Evolutionary conservation across 2,329 filamentous ascomycete species (phyloP), one percentile per base, ranked within the genome.

Genomic region (Raffaelea ambrosiae): DNA sequence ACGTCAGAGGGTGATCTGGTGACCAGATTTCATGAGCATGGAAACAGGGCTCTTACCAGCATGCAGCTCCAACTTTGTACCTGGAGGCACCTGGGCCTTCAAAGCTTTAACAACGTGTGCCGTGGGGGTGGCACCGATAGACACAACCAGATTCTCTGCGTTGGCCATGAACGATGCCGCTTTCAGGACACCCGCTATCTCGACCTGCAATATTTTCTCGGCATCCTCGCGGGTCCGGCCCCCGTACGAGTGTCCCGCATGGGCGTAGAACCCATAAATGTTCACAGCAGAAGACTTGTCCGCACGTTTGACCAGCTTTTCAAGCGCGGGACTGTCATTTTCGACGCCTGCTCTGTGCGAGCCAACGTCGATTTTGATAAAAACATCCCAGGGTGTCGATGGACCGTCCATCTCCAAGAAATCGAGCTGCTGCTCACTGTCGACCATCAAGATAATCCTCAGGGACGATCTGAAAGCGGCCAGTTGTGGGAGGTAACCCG

Each of bases 291-390:
- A 57, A 50, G 78, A 73, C 3, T 63, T 63, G 1, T 63, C 56
- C 1, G 35, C 44, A 10, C 3, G n/a, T 4, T 18, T 3, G 19
- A 46, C 44, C 36, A 46, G 44, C 7, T 10, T 4, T 23, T 46
- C 4, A 13, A 46, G 38, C 22, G 54, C 53, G 1, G 57, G 40
- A 0, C 76, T 76, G 9, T 65, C 58, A 0, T 78, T 73, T 1
- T 68, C 58, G 1, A 88, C 70, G n/a, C 87, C 87, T 1, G 86
- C 85, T n/a, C 87, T 80, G 58, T 80, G 73, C 55, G 80, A 80
- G 9, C 84, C 84, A 40, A 84, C 81, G 59, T 91, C 85, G 38
- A 90, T 76, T 57, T 90, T 89, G 56, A 90, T 67, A 57, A 82
- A 86, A 13, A 86, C 67, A 0, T 70, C 58, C n/a, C 79, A 63